Evolutionary conservation across 169 alveolate genomes (phyloP), one percentile per base, ranked within the genome.

Genomic region (Ichthyophthirius multifiliis): DNA sequence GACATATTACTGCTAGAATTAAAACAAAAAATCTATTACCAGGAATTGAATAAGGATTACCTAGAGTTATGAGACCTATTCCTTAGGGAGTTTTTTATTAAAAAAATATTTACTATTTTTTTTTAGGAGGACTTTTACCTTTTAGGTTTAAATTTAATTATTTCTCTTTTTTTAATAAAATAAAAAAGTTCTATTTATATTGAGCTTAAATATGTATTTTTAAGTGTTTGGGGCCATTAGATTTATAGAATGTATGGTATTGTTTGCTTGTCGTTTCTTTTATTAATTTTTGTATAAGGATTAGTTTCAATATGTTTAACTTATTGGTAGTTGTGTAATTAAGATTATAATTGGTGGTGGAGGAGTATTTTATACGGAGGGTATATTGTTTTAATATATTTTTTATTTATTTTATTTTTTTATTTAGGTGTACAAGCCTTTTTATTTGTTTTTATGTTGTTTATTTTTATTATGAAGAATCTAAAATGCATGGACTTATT

Each of bases 321-420:
- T 37, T 81, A 81, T 27, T 16, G n/a, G 18, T 62, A 81, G 34
- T 45, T 81, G 16, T 55, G 55, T 71, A 32, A 45, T 10, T 37
- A 41, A 16, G 78, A 81, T 81, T 81, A 81, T 30, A 81, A 55
- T 55, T 81, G 86, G 86, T 55, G 76, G 71, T 81, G 86, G 86
- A 48, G 46, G 55, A 71, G 71, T 10, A 48, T 81, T 23, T n/a
- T 74, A n/a, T 64, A 81, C 73, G 86, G 86, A 16, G 86, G 86
- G 48, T 67, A 35, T 5, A 20, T 39, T 67, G n/a, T n/a, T 4
- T 5, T 34, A 18, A 23, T 16, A 41, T 6, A n/a, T n/a, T n/a
- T n/a, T n/a, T 55, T 55, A 18, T 3, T 18, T 0, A 4, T 27
- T 13, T 27, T 18, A 55, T 27, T 0, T 15, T 41, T 41, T 41